These are phyloP conservation scores for Madurella fahalii DNA, from an alignment of 2,329 filamentous ascomycete genomes.

Conservation along the genomic window DNA sequence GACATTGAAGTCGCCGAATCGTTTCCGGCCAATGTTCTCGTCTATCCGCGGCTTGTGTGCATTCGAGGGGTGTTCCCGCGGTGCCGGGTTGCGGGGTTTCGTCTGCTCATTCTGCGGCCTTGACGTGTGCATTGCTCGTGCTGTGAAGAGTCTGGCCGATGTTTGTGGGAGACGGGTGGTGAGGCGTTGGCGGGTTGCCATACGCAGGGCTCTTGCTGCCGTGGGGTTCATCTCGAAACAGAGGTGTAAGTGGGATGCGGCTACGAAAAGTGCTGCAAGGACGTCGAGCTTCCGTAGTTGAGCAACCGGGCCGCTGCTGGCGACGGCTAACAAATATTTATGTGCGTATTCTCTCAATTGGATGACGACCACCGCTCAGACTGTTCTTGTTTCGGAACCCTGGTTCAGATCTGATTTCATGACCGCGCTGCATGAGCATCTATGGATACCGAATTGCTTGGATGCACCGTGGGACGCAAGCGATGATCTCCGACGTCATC, in stretches of 20 bases:
- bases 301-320: not conserved
- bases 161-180: not conserved
- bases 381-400: not conserved
- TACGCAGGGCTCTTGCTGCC: slow-evolving; percentile 7
- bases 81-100: slow-evolving; percentile 1
- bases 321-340: not conserved
- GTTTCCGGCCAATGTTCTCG: slow-evolving; percentile 7
- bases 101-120: not conserved
- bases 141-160: not conserved
- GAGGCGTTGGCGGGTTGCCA: slow-evolving; percentile 5
- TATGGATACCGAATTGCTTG: not conserved
- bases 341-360: too few relatives aligned
- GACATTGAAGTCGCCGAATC: slow-evolving; percentile 12
- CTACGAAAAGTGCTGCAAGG: not conserved
- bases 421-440: too few relatives aligned
- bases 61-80: not conserved
- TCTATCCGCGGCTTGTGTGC: not conserved
- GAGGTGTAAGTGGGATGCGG: not conserved
- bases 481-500: slow-evolving; percentile 10
- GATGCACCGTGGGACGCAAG: not conserved
- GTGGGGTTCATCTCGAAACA: slow-evolving; percentile 7
- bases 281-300: not conserved
- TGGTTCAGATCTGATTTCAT: not conserved
- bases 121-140: slow-evolving; percentile 1
- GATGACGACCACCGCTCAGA: too few relatives aligned